Conservation (phyloP, 257 asterid genomes). For the Solanum rostratum region DNA sequence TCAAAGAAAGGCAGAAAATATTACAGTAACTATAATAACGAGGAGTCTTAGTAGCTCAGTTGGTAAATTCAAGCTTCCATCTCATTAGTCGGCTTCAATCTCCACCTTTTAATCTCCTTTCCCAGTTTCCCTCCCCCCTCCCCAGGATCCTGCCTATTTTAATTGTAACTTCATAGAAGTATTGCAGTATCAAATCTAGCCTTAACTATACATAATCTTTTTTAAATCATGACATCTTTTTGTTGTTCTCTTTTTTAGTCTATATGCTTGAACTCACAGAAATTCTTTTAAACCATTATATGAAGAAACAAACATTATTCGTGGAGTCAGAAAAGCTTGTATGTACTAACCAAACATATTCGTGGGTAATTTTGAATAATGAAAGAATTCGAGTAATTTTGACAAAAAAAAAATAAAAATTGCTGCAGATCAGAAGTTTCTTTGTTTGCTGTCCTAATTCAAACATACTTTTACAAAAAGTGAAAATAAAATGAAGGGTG, state of each 20-base stretch:
- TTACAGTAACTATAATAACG: background rate
- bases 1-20: background rate
- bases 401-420: background rate
- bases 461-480: background rate
- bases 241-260: background rate
- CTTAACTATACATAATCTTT: background rate
- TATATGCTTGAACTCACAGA: background rate
- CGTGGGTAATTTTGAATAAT: background rate
- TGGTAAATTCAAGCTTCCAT: background rate
- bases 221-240: background rate
- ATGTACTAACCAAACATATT: background rate
- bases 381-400: background rate
- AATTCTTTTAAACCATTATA: background rate
- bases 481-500: background rate
- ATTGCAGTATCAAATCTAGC: background rate
- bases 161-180: background rate
- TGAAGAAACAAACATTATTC: background rate
- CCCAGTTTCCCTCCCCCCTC: background rate
- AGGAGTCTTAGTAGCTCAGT: fast-evolving
- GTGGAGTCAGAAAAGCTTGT: background rate
- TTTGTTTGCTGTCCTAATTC: background rate
- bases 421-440: background rate
- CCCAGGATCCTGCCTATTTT: background rate
- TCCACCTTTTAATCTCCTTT: background rate
- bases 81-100: background rate